Evolutionary conservation across 2,329 filamentous ascomycete genomes (phyloP).

Genomic region (Colletotrichum horii): DNA sequence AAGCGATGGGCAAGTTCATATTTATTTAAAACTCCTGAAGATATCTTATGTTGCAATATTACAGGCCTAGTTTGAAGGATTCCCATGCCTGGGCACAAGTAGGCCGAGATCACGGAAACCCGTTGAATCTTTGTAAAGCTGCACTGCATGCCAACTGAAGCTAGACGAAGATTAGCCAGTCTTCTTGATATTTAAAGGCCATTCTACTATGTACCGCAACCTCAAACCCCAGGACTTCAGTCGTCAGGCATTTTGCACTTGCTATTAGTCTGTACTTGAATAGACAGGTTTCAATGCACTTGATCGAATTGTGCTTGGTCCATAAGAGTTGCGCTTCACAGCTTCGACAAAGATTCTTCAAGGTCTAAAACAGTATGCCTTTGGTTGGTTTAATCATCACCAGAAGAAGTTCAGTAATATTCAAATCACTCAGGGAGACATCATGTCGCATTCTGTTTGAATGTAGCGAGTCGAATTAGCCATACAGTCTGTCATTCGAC

Average conservation of each 20-base stretch:
- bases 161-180: too few species aligned
- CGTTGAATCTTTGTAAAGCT: accelerated
- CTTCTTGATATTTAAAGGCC: not conserved
- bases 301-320: not conserved
- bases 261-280: not conserved
- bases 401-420: not conserved
- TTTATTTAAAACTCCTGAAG: not conserved
- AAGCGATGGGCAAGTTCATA: not conserved
- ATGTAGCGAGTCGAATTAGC: not conserved
- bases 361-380: not conserved
- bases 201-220: not conserved
- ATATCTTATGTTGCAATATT: not conserved
- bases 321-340: not conserved
- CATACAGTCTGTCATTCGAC: not conserved
- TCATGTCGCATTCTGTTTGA: not conserved
- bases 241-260: not conserved
- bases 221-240: not conserved
- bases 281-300: not conserved
- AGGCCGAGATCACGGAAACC: not conserved
- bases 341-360: not conserved
- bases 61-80: not conserved
- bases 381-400: accelerated
- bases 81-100: not conserved
- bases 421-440: not conserved
- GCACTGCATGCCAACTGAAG: accelerated